Conservation (phyloP, 2,329 filamentous ascomycete genomes). For the Lachnellula suecica region DNA sequence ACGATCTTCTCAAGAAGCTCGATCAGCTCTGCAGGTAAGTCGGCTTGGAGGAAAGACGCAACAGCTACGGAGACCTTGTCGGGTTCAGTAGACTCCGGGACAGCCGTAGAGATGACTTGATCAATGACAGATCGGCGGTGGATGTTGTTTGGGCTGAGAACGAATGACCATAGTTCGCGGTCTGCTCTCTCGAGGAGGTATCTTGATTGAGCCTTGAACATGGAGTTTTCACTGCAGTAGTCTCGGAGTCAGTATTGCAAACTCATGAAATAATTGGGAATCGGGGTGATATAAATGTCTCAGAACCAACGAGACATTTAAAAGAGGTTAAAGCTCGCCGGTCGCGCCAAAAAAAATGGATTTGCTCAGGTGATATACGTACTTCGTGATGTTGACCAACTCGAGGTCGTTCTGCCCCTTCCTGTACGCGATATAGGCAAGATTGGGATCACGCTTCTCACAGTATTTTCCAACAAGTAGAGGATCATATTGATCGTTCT, state of each 20-base stretch:
- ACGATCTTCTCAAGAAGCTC: constrained; percentile 99
- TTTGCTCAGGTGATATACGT: too few relatives aligned
- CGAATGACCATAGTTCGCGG: constrained; percentile 88
- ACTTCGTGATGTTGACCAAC: constrained; percentile 96
- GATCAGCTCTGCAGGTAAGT: constrained; percentile 91
- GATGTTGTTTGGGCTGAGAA: constrained; percentile 92
- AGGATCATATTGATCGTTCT: constrained; percentile 96
- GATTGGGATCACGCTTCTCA: constrained; percentile 95
- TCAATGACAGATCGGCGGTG: constrained; percentile 92
- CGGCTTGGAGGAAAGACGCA: constrained; percentile 85
- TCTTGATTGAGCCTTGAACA: constrained; percentile 97
- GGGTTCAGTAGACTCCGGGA: constrained; percentile 88
- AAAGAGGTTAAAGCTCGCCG: too few relatives aligned
- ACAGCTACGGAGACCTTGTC: constrained; percentile 95
- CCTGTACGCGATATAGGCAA: constrained; percentile 76
- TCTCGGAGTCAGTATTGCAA: too few relatives aligned
- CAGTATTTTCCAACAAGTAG: constrained; percentile 95
- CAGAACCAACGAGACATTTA: too few relatives aligned
- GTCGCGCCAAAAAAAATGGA: too few relatives aligned
- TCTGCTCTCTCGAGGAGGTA: constrained; percentile 93
- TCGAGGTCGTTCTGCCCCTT: constrained; percentile 98
- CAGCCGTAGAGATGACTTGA: constrained; percentile 92
- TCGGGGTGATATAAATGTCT: too few relatives aligned
- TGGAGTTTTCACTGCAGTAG: constrained; percentile 99
- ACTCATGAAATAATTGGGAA: too few relatives aligned